phyloP scores from a whole-genome alignment of 1,139 yeast species.

The Taiozyma sp. region DNA sequence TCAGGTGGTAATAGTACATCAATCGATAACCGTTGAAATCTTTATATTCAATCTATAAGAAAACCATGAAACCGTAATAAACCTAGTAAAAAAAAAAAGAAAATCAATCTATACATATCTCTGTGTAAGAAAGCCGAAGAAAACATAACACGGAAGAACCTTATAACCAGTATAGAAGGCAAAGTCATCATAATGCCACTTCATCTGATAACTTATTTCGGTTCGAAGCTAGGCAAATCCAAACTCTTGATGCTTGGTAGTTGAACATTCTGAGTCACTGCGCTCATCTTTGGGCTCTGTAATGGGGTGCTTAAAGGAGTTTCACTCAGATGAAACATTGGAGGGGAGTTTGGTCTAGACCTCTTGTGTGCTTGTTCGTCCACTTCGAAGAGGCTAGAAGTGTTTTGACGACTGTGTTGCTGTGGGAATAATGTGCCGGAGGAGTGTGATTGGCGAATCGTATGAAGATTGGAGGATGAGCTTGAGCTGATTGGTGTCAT shows the following conservation, averaged over 20 bases:
- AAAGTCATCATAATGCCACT: background rate
- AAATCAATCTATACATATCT: background rate
- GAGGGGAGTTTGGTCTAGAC: slow-evolving; percentile 25
- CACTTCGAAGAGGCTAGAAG: background rate
- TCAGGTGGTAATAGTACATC: background rate
- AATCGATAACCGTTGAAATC: background rate
- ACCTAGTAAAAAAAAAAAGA: background rate
- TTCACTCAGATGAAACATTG: slow-evolving; percentile 20
- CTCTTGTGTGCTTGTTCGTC: slow-evolving; percentile 14
- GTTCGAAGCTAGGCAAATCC: slow-evolving; percentile 20
- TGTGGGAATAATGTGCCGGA: slow-evolving; percentile 7
- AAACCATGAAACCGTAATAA: background rate
- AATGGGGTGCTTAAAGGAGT: slow-evolving; percentile 25
- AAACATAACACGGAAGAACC: background rate
- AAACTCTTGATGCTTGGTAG: slow-evolving; percentile 23
- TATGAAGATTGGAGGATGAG: slow-evolving; percentile 10
- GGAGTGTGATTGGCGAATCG: slow-evolving; percentile 11
- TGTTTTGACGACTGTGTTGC: background rate
- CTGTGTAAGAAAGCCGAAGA: background rate
- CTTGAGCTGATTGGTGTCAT: slow-evolving; percentile 29
- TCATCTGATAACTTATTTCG: background rate
- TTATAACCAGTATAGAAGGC: background rate
- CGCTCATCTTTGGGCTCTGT: slow-evolving; percentile 22
- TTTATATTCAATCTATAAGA: background rate
- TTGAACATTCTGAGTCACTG: slow-evolving; percentile 13